Evolutionary conservation across 148 eudicot species (phyloP).

Genomic region (Spergularia bocconei): DNA sequence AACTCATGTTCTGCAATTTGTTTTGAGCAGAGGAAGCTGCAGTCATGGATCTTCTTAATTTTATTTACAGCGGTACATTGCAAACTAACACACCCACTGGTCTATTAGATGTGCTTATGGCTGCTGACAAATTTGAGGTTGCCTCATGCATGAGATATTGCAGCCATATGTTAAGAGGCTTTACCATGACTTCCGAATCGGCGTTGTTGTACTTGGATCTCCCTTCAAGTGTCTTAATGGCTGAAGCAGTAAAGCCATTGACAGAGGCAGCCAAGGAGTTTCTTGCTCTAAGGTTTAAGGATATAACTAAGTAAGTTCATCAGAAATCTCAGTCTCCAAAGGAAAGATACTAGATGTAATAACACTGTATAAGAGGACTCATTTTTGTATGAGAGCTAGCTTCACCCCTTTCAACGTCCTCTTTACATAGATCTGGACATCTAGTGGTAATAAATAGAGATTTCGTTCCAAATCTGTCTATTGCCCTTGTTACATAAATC

Average conservation of each 20-base stretch:
- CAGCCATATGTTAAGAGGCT: slow-evolving; percentile 46
- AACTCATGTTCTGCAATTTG: slow-evolving; percentile 5
- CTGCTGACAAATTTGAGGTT: slow-evolving; percentile 79
- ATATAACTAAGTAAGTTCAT: slow-evolving; percentile 55
- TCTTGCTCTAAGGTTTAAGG: slow-evolving; percentile 55
- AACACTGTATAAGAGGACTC: too few species aligned
- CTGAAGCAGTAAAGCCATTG: slow-evolving; percentile 68
- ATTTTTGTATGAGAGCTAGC: neutral
- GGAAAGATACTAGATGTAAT: neutral
- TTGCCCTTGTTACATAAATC: neutral
- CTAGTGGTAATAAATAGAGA: neutral
- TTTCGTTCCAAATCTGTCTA: neutral
- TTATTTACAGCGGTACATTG: slow-evolving; percentile 61
- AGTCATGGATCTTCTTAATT: slow-evolving; percentile 74
- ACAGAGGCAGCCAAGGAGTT: slow-evolving; percentile 66
- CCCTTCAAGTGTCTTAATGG: slow-evolving; percentile 55
- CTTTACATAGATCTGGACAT: too few species aligned
- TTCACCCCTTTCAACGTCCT: neutral
- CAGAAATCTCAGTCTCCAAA: neutral
- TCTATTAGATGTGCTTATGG: slow-evolving; percentile 78
- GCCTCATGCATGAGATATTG: slow-evolving; percentile 82
- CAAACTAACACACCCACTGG: slow-evolving; percentile 43
- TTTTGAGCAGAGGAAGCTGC: slow-evolving; percentile 77
- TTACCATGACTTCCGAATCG: slow-evolving; percentile 67
- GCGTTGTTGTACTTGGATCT: slow-evolving; percentile 75